A percentile compares a stretch with the other conserved stretches of the same genome.
These are phyloP conservation scores for Fusarium sp. DNA, from an alignment of 2,329 filamentous ascomycete genomes.

Conservation along the genomic window DNA sequence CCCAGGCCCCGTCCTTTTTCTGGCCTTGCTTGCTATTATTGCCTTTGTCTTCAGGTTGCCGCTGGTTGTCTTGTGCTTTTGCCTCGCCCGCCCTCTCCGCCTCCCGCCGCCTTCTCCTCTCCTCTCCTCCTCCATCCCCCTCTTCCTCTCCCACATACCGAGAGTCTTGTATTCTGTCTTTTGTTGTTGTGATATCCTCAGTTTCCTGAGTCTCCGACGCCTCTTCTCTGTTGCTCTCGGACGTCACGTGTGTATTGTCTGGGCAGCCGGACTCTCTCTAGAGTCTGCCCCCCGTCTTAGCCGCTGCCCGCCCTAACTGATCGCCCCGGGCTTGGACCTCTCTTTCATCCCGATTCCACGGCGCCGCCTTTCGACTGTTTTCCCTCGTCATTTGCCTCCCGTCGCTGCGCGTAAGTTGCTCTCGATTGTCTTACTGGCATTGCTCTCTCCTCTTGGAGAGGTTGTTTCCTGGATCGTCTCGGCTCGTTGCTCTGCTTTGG, in stretches of 20 bases:
- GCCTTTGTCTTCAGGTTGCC: conserved; percentile 41
- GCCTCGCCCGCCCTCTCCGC: conserved; percentile 29
- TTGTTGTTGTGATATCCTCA: conserved; percentile 2
- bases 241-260: conserved; percentile 28
- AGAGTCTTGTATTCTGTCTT: conserved; percentile 12
- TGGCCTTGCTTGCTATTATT: conserved; percentile 31
- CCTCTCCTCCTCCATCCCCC: conserved; percentile 26
- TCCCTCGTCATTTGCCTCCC: conserved; percentile 23
- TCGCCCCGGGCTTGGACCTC: conserved; percentile 33
- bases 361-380: conserved; percentile 37
- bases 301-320: conserved; percentile 28
- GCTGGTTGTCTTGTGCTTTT: conserved; percentile 31
- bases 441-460: not conserved
- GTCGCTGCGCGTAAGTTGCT: conserved; percentile 25
- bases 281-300: conserved; percentile 29
- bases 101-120: conserved; percentile 25
- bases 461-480: not conserved
- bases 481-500: not conserved
- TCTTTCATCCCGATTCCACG: conserved; percentile 36
- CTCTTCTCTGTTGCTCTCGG: conserved; percentile 8
- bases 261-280: conserved; percentile 24
- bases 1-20: conserved; percentile 29
- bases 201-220: no score
- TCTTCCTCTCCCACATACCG: conserved; percentile 23
- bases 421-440: not conserved